Conservation (phyloP, 352 stramenopile genomes). For the Phytopythium montanum region DNA sequence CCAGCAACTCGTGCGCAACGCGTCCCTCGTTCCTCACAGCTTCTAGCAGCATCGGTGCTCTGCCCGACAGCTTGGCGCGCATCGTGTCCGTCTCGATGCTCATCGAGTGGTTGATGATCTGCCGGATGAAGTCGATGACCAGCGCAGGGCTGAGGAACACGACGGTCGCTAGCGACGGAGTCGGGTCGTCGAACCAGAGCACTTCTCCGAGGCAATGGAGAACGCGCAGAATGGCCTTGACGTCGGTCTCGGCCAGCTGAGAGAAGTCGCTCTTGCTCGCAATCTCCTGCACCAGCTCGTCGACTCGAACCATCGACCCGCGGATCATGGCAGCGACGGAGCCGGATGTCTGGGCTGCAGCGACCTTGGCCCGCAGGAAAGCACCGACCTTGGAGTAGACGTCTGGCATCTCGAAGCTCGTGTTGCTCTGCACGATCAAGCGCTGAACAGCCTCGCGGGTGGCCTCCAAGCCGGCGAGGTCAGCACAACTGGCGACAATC, state of each 20-base stretch:
- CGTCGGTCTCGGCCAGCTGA: background rate
- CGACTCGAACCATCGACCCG: too few species aligned
- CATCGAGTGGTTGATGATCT: conserved; percentile 14
- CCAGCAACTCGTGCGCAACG: conserved; percentile 7
- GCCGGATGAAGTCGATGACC: conserved; percentile 15
- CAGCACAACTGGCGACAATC: background rate
- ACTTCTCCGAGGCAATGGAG: conserved; percentile 16
- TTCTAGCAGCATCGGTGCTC: background rate
- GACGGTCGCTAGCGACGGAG: background rate
- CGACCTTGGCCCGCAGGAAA: background rate
- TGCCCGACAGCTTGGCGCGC: too few species aligned
- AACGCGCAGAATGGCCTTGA: background rate
- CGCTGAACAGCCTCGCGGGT: background rate
- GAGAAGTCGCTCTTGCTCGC: too few species aligned
- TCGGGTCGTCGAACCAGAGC: conserved; percentile 15
- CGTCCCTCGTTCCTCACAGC: conserved; percentile 1
- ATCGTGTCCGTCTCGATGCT: conserved; percentile 1
- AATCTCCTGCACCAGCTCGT: too few species aligned
- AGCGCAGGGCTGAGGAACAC: conserved; percentile 13
- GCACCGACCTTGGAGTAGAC: background rate
- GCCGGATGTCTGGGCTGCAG: too few species aligned
- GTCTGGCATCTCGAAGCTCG: background rate
- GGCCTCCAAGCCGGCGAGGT: background rate
- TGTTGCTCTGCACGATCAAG: background rate
- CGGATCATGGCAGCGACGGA: too few species aligned